A percentile compares a stretch with the other conserved stretches of the same genome.
These are phyloP conservation scores for Rhodosporidiobolus odoratus DNA, from an alignment of 768 basidiomycete genomes.

Conservation along the genomic window DNA sequence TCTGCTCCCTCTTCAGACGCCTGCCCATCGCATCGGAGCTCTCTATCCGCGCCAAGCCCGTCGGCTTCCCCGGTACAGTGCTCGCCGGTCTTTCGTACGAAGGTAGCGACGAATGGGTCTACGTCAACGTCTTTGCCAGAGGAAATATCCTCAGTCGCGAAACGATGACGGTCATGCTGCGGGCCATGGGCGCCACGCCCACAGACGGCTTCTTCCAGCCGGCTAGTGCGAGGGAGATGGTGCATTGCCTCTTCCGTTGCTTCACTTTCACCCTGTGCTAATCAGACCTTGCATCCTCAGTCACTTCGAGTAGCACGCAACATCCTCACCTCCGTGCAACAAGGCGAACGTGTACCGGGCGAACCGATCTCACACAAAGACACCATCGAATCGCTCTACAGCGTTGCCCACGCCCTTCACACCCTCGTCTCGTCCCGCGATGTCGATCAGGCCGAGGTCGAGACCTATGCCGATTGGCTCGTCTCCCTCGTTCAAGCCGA, in stretches of 20 bases:
- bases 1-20: conserved; percentile 26
- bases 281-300: not conserved
- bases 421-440: not conserved
- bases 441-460: not conserved
- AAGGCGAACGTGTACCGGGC: conserved; percentile 4
- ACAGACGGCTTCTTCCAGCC: conserved; percentile 5
- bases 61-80: conserved; percentile 28
- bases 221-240: conserved; percentile 18
- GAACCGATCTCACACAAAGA: conserved; percentile 4
- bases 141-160: not conserved
- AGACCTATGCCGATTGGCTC: conserved; percentile 24
- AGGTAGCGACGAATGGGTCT: conserved; percentile 11
- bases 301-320: conserved; percentile 32
- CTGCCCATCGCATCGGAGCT: conserved; percentile 10
- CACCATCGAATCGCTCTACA: conserved; percentile 10
- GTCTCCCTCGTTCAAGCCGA: conserved; percentile 27
- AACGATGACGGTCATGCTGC: not conserved
- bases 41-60: conserved; percentile 6
- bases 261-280: not conserved
- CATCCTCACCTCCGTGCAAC: conserved; percentile 31
- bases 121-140: conserved; percentile 20
- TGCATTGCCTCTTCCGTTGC: not conserved
- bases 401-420: conserved; percentile 19
- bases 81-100: conserved; percentile 9
- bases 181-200: not conserved